Evolutionary conservation across 305 asterid species (phyloP).

Genomic region (Fraxinus floribunda): DNA sequence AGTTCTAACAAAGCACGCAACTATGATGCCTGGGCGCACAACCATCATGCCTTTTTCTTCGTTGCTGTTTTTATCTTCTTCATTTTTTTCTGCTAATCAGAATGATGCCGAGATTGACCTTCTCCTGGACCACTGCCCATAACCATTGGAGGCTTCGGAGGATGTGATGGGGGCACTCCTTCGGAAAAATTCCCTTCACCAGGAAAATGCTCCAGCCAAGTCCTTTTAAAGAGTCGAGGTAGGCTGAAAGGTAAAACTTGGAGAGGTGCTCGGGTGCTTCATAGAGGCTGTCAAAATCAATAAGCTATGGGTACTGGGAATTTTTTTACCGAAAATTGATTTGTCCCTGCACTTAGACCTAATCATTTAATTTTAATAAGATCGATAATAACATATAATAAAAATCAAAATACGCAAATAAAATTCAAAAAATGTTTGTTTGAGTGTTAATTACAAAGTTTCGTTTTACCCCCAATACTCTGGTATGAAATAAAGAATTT

Average conservation of each 20-base stretch:
- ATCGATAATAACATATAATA: no score
- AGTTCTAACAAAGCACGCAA: no score
- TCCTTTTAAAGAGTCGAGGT: conserved; percentile 73
- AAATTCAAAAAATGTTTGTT: no score
- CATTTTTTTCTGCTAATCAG: not conserved
- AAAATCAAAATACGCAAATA: no score
- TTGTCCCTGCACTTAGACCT: no score
- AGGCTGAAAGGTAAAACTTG: conserved; percentile 88
- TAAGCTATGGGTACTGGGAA: conserved; percentile 44
- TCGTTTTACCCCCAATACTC: not conserved
- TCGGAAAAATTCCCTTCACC: conserved; percentile 78
- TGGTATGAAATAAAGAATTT: no score
- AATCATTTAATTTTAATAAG: no score
- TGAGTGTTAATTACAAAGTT: not conserved
- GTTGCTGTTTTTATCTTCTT: no score
- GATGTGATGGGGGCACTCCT: conserved; percentile 58
- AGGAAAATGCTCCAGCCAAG: conserved; percentile 91
- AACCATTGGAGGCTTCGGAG: conserved; percentile 70
- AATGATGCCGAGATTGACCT: conserved; percentile 19
- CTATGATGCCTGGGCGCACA: no score
- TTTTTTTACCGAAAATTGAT: no score
- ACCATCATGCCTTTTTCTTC: no score
- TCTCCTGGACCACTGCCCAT: conserved; percentile 66
- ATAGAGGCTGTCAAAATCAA: conserved; percentile 88
- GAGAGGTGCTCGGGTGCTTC: conserved; percentile 95